phyloP scores from a whole-genome alignment of 495 filamentous ascomycete species.

The Pseudotulostoma volvatum region DNA sequence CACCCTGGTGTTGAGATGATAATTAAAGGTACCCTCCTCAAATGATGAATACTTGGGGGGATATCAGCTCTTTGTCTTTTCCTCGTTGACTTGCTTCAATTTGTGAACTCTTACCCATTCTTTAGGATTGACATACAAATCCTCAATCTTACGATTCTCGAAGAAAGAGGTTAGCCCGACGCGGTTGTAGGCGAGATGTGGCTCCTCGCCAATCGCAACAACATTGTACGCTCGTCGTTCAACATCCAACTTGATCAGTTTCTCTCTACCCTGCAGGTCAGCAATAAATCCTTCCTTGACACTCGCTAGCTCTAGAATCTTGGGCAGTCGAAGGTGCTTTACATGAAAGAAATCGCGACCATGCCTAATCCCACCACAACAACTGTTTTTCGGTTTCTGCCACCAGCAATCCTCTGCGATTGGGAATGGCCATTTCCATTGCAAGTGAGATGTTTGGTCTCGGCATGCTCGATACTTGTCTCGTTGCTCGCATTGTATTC shows the following conservation, averaged over 20 bases:
- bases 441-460: too few relatives aligned
- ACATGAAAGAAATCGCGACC: conserved; percentile 94
- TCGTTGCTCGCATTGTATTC: too few relatives aligned
- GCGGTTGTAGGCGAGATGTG: conserved; percentile 86
- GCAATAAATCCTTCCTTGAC: too few relatives aligned
- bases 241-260: conserved; percentile 73
- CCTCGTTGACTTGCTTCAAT: too few relatives aligned
- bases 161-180: conserved; percentile 94
- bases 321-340: conserved; percentile 1
- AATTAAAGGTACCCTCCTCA: conserved; percentile 52
- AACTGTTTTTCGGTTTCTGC: conserved; percentile 53
- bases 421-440: conserved; percentile 1
- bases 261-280: conserved; percentile 45
- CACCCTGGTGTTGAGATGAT: conserved; percentile 72
- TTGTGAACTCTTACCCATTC: conserved; percentile 54
- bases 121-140: conserved; percentile 73
- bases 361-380: conserved; percentile 89
- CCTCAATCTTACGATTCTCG: conserved; percentile 75
- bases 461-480: too few relatives aligned
- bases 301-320: background rate
- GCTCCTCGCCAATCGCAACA: conserved; percentile 82
- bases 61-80: background rate
- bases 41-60: conserved; percentile 31
- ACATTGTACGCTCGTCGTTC: conserved; percentile 67
- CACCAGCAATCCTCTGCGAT: too few relatives aligned